These are phyloP conservation scores for Myrmaecium sp. DNA, from an alignment of 2,329 filamentous ascomycete genomes.

Conservation along the genomic window DNA sequence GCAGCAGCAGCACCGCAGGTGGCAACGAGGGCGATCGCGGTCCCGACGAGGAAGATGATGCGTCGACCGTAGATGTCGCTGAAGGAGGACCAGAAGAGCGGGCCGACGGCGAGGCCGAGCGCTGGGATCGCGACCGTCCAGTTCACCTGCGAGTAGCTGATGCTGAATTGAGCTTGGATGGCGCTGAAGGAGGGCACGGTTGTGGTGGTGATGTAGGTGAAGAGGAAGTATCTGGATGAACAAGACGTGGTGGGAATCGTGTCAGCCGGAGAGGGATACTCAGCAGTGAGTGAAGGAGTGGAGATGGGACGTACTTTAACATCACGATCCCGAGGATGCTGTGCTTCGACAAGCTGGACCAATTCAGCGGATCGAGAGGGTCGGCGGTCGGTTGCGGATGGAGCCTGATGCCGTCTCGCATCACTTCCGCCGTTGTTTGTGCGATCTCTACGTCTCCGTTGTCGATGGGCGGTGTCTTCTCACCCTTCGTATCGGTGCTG, in stretches of 20 bases:
- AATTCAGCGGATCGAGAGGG: constrained; percentile 19
- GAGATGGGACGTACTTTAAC: constrained; percentile 26
- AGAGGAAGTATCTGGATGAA: constrained; percentile 37
- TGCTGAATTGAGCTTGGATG: constrained; percentile 29
- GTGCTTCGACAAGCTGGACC: constrained; percentile 22
- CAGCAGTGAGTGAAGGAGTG: not conserved
- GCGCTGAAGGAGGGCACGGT: constrained; percentile 35
- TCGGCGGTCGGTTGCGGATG: constrained; percentile 20
- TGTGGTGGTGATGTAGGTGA: constrained; percentile 41
- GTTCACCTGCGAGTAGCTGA: constrained; percentile 28
- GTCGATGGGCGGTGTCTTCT: not conserved
- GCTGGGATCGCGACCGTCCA: constrained; percentile 36
- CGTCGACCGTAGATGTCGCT: constrained; percentile 20
- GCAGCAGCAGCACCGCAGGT: constrained; percentile 27
- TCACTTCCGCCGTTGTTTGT: constrained; percentile 2
- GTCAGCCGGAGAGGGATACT: constrained; percentile 1
- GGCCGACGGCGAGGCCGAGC: constrained; percentile 14
- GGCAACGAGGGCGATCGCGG: constrained; percentile 23
- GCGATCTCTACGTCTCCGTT: constrained; percentile 2
- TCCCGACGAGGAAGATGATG: constrained; percentile 30
- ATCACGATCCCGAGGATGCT: constrained; percentile 35
- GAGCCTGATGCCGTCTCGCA: constrained; percentile 14
- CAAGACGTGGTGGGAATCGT: too few relatives aligned
- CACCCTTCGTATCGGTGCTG: constrained; percentile 1
- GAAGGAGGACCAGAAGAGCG: constrained; percentile 16